A percentile compares a stretch with the other conserved stretches of the same genome.
Conservation (phyloP, 352 stramenopile genomes). For the Phytophthora cactorum region DNA sequence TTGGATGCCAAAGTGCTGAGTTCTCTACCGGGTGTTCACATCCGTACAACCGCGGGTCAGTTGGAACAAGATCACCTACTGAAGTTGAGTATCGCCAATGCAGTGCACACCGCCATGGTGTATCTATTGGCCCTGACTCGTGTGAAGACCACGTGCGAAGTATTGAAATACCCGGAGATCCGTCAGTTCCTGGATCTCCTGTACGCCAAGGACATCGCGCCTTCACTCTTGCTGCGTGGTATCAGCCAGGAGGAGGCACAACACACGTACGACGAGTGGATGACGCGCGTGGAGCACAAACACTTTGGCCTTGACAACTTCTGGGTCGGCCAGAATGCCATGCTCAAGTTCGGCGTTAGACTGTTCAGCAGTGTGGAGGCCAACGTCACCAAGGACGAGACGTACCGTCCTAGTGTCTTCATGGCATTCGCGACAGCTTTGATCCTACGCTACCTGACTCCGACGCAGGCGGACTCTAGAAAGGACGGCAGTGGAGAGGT, state of each 20-base stretch:
- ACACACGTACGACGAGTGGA: constrained; percentile 86
- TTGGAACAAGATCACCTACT: constrained; percentile 85
- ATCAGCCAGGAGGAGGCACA: constrained; percentile 44
- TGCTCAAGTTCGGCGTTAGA: constrained; percentile 55
- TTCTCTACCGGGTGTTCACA: constrained; percentile 54
- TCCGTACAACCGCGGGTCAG: constrained; percentile 46
- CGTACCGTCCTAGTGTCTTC: constrained; percentile 39
- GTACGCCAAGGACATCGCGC: constrained; percentile 80
- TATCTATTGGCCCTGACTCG: constrained; percentile 75
- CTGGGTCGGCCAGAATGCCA: constrained; percentile 93
- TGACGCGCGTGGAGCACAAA: constrained; percentile 74
- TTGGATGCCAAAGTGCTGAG: constrained; percentile 39
- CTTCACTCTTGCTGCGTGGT: constrained; percentile 45
- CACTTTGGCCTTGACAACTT: constrained; percentile 93
- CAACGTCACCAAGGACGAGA: constrained; percentile 32
- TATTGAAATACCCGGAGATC: constrained; percentile 37
- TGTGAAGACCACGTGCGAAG: constrained; percentile 22
- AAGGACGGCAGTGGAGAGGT: constrained; percentile 13
- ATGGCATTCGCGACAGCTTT: constrained; percentile 63
- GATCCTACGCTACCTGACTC: constrained; percentile 62
- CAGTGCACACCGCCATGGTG: constrained; percentile 92
- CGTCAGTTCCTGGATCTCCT: constrained; percentile 83
- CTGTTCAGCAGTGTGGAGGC: constrained; percentile 43
- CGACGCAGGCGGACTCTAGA: constrained; percentile 40
- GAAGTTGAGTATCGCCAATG: constrained; percentile 94